Evolutionary conservation across 352 stramenopile species (phyloP), one percentile per base, ranked within the genome.

Genomic region (Vaucheria bursata): DNA sequence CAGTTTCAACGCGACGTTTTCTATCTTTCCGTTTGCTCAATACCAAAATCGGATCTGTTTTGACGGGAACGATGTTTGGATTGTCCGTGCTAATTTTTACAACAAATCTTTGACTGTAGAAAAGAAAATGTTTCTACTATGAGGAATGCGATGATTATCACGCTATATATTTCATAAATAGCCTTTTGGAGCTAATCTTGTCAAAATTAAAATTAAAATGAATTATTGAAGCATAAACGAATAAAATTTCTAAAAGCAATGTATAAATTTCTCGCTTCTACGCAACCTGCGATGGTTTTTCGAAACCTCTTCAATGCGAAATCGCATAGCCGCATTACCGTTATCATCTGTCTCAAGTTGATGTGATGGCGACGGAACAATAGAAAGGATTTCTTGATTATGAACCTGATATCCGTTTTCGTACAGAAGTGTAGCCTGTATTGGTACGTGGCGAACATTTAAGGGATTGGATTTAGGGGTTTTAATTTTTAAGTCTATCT

Each of bases 11-110:
- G n/a, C 52, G 59, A 12, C 74, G 71, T 34, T 73, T 80, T 32
- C 74, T 50, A 38, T 81, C 74, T 38, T 84, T 84, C 12, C 78
- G 78, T 39, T 84, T 84, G 78, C 74, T 82, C 3, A 84, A 52
- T 33, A 84, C 78, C 18, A 73, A 66, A 32, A 80, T 78, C 25
- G 78, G 73, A 6, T 72, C 31, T 6, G 78, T 79, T 1, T 69
- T 38, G 53, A 59, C 69, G 35, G 78, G 67, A 40, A 45, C 65
- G 18, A 72, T 25, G 12, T 35, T 36, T 37, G 65, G 6, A 7
- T 29, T 72, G 65, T 72, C 65, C 2, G 65, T 35, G 1, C 29
- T 78, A 50, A 45, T 32, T 50, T 8, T 1, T 18, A 76, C 18
- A 4, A 50, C 8, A 39, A 74, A 79, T 4, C 6, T 2, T 6